Evolutionary conservation across 2,329 filamentous ascomycete genomes (phyloP).

Genomic region (Ophidiomyces ophidiicola): DNA sequence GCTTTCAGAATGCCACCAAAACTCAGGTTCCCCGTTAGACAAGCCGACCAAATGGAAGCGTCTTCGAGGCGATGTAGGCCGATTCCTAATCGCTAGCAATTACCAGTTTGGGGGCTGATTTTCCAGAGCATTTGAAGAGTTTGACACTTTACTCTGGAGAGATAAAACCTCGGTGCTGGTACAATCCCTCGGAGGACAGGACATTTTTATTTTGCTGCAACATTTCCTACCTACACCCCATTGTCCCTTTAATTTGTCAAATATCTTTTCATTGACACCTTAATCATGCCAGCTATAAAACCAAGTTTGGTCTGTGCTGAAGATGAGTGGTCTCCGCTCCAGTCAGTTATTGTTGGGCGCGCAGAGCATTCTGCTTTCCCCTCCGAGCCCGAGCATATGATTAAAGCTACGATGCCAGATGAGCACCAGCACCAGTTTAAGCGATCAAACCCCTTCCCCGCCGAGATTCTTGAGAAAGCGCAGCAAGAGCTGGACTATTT

Average conservation of each 20-base stretch:
- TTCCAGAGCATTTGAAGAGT: too few relatives aligned
- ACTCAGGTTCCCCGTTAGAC: too few relatives aligned
- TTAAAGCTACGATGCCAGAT: conserved; percentile 16
- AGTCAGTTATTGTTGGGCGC: conserved; percentile 21
- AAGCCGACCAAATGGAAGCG: too few relatives aligned
- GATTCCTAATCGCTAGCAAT: conserved; percentile 4
- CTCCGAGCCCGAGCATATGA: conserved; percentile 18
- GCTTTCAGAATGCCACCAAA: background rate
- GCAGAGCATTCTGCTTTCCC: conserved; percentile 20
- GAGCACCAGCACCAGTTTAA: conserved; percentile 15
- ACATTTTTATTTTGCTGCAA: too few relatives aligned
- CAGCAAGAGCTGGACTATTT: conserved; percentile 20
- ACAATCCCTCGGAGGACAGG: too few relatives aligned
- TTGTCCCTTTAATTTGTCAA: background rate
- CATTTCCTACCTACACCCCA: background rate
- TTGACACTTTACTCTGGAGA: too few relatives aligned
- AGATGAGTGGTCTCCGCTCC: conserved; percentile 22
- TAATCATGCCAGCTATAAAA: conserved; percentile 7
- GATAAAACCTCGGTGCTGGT: too few relatives aligned
- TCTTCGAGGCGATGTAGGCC: too few relatives aligned
- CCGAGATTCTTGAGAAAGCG: conserved; percentile 18
- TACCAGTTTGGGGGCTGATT: conserved; percentile 7
- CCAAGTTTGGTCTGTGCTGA: conserved; percentile 12
- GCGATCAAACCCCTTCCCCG: conserved; percentile 17
- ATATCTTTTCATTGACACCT: background rate